Conservation (phyloP, 2,329 filamentous ascomycete species). For the Diaporthe aspalathi region DNA sequence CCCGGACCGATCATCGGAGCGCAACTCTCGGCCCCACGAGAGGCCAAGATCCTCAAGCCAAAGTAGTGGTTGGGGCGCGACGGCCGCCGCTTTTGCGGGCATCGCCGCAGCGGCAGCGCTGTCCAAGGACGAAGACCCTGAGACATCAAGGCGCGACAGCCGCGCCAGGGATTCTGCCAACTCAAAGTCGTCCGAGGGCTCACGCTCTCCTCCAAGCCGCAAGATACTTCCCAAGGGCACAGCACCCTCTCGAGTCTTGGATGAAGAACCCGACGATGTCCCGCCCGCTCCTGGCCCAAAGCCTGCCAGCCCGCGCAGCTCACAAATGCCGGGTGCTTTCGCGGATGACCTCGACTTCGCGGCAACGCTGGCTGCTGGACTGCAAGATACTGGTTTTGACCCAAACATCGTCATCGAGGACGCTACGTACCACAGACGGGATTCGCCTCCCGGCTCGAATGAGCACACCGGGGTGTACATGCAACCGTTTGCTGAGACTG, state of each 20-base stretch:
- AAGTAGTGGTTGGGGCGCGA: constrained; percentile 62
- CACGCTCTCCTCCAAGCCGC: constrained; percentile 35
- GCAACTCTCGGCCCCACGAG: constrained; percentile 48
- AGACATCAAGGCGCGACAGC: constrained; percentile 33
- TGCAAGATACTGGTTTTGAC: constrained; percentile 77
- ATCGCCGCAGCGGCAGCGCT: constrained; percentile 48
- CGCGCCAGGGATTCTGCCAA: constrained; percentile 38
- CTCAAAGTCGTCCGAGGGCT: constrained; percentile 31
- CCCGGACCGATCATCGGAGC: constrained; percentile 57
- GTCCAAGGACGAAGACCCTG: constrained; percentile 24
- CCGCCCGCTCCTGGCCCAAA: constrained; percentile 65
- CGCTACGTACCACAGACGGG: constrained; percentile 70
- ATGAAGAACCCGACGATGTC: constrained; percentile 39
- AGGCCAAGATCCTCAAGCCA: constrained; percentile 42
- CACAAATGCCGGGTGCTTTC: constrained; percentile 73
- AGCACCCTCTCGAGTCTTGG: constrained; percentile 27
- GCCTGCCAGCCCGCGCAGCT: constrained; percentile 57
- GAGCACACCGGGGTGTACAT: constrained; percentile 57
- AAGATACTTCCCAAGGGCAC: constrained; percentile 35
- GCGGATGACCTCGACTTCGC: constrained; percentile 76
- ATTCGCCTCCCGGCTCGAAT: constrained; percentile 72
- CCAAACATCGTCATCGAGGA: constrained; percentile 77
- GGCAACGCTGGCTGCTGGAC: constrained; percentile 75
- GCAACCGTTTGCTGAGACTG: constrained; percentile 61
- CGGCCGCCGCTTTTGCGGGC: constrained; percentile 62